Conservation (phyloP, 345 rosid genomes). For the Isatis tinctoria region DNA sequence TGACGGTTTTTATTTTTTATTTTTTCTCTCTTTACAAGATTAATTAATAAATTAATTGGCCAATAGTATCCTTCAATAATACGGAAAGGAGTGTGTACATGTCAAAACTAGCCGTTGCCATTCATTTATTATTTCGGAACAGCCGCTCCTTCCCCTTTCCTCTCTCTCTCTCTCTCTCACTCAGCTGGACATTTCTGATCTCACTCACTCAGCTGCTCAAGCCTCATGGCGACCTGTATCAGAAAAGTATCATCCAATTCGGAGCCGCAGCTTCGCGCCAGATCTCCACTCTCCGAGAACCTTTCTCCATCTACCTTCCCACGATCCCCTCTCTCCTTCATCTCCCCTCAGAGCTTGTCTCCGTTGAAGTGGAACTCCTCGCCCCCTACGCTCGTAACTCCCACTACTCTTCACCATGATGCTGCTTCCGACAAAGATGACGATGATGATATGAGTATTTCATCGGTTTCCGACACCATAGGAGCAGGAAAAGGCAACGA, state of each 20-base stretch:
- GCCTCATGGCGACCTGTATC: slow-evolving; percentile 63
- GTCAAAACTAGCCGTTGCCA: slow-evolving; percentile 72
- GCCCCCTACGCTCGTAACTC: slow-evolving; percentile 46
- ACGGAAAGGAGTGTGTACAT: slow-evolving; percentile 2
- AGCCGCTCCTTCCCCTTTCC: slow-evolving; percentile 25
- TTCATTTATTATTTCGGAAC: neutral
- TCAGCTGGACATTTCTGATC: neutral
- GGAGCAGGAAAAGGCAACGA: slow-evolving; percentile 25
- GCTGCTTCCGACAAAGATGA: slow-evolving; percentile 4
- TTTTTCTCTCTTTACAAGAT: neutral
- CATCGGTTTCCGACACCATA: slow-evolving; percentile 44
- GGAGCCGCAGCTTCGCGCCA: slow-evolving; percentile 28
- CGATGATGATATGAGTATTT: slow-evolving; percentile 53
- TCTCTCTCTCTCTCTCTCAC: neutral
- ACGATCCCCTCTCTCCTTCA: slow-evolving; percentile 13
- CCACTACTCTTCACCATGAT: slow-evolving; percentile 21
- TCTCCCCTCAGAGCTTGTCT: slow-evolving; percentile 43
- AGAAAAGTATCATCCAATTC: slow-evolving; percentile 50
- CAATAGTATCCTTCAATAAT: neutral
- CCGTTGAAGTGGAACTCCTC: slow-evolving; percentile 54
- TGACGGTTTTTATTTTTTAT: too few relatives aligned
- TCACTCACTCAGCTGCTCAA: neutral
- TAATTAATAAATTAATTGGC: neutral
- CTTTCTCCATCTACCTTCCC: slow-evolving; percentile 20
- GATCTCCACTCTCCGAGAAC: slow-evolving; percentile 71